Conservation (phyloP, 2,329 filamentous ascomycete species). For the Penicillium vulpinum region DNA sequence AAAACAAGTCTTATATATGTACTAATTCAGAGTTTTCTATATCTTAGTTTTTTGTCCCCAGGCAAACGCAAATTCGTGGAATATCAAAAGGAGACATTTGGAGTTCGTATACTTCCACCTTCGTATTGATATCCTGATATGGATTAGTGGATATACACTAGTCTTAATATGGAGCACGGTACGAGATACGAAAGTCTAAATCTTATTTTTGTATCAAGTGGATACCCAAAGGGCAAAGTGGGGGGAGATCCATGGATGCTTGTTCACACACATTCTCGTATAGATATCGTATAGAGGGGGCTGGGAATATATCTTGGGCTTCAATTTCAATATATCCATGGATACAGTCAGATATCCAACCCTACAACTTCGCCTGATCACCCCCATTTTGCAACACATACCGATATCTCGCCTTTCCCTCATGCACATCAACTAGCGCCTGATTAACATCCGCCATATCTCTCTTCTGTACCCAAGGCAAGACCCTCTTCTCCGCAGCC, state of each 20-base stretch:
- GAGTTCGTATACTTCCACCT: neutral
- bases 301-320: neutral
- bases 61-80: neutral
- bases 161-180: neutral
- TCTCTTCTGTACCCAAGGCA: conserved; percentile 46
- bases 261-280: neutral
- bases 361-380: conserved; percentile 32
- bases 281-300: neutral
- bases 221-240: neutral
- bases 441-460: conserved; percentile 47
- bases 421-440: conserved; percentile 47
- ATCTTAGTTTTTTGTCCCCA: neutral
- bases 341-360: neutral
- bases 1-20: neutral
- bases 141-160: neutral
- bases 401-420: conserved; percentile 48
- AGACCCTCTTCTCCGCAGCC: conserved; percentile 43
- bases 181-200: neutral
- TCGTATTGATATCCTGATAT: neutral
- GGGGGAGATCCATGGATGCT: neutral
- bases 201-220: neutral
- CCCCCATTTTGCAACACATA: conserved; percentile 48
- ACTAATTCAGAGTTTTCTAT: neutral
- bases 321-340: neutral
- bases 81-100: neutral